These are phyloP conservation scores for Tricholoma matsutake DNA, from an alignment of 768 basidiomycete species.

Conservation along the genomic window DNA sequence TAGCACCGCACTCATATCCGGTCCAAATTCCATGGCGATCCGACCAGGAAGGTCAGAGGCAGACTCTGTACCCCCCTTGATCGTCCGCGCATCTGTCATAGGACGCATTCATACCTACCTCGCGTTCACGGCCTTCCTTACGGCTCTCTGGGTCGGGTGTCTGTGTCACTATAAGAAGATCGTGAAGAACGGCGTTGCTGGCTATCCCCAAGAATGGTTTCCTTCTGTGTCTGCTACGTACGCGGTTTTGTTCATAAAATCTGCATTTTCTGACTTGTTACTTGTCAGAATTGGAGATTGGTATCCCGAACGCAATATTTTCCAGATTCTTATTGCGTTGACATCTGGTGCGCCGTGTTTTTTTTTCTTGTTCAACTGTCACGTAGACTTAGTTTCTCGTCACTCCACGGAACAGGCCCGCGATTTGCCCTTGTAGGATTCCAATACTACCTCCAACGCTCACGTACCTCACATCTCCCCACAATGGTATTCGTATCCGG, in stretches of 20 bases:
- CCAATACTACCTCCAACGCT: conserved; percentile 57
- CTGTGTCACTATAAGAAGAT: conserved; percentile 78
- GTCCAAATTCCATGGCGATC: neutral
- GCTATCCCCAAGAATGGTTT: conserved; percentile 86
- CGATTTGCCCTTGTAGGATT: conserved; percentile 65
- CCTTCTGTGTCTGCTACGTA: conserved; percentile 87
- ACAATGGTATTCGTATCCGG: conserved; percentile 58
- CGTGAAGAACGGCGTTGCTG: conserved; percentile 80
- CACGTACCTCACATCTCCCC: conserved; percentile 40
- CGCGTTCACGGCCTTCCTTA: conserved; percentile 59
- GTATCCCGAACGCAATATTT: conserved; percentile 82
- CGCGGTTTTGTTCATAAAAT: conserved; percentile 21
- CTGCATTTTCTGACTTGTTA: neutral
- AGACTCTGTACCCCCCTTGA: conserved; percentile 9
- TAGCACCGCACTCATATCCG: neutral
- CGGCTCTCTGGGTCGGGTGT: conserved; percentile 63
- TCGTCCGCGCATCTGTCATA: conserved; percentile 50
- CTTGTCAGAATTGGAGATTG: conserved; percentile 78
- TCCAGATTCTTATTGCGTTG: conserved; percentile 85
- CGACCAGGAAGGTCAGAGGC: neutral
- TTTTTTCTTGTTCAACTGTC: neutral
- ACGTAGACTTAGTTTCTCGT: neutral
- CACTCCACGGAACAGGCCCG: conserved; percentile 46
- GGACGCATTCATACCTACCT: conserved; percentile 65
- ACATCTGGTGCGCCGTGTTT: conserved; percentile 54